Percentiles rank a stretch among this genome's conserved stretches.
These are phyloP conservation scores for Suillus cothurnatus DNA, from an alignment of 768 basidiomycete species.

Conservation along the genomic window DNA sequence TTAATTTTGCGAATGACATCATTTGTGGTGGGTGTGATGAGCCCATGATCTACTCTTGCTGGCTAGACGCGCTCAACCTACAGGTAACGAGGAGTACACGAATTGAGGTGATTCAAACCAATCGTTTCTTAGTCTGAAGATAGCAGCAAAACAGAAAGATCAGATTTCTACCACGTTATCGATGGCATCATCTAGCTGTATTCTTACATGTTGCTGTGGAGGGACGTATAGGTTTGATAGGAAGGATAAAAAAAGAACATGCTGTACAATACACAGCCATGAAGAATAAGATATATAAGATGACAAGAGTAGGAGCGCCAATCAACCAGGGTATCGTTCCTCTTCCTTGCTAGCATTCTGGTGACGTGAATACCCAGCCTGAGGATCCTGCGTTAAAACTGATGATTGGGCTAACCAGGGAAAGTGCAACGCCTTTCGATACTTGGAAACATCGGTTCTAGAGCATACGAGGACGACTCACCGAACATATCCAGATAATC, in stretches of 20 bases:
- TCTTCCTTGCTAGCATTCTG: not conserved
- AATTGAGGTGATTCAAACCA: too few relatives aligned
- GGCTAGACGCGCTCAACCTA: too few relatives aligned
- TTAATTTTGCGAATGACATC: not conserved
- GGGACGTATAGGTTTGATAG: not conserved
- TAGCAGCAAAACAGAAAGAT: not conserved
- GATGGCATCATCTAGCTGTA: too few relatives aligned
- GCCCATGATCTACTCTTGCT: too few relatives aligned
- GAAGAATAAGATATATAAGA: not conserved
- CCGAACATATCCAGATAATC: not conserved
- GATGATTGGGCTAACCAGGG: not conserved
- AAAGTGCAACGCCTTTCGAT: not conserved
- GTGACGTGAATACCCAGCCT: not conserved
- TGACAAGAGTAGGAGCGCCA: not conserved
- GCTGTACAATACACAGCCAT: not conserved
- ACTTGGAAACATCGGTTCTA: not conserved
- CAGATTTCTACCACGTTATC: too few relatives aligned
- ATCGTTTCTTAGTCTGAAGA: not conserved
- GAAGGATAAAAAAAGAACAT: not conserved
- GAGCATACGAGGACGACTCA: not conserved
- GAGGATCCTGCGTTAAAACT: not conserved
- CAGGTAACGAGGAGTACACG: too few relatives aligned
- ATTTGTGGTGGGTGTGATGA: not conserved
- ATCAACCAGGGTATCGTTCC: not conserved
- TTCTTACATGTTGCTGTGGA: not conserved